Evolutionary conservation across 345 rosid genomes (phyloP), one percentile per base, ranked within the genome.

Genomic region (Psidium guajava): DNA sequence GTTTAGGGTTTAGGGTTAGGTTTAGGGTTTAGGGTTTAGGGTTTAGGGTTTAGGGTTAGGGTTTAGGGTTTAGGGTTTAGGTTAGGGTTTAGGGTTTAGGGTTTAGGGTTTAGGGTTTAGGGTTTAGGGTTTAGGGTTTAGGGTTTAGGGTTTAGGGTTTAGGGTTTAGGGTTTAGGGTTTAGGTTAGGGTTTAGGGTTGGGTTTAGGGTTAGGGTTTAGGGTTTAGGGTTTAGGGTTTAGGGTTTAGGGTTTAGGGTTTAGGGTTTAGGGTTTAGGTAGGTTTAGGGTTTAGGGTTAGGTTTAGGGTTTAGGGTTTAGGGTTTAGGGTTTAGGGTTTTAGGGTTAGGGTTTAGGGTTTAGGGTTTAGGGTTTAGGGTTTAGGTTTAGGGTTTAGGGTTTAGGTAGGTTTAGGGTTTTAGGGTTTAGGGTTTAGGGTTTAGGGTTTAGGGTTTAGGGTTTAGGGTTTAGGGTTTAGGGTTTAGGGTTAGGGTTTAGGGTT

Each of bases 281-380:
- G n/a, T n/a, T n/a, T n/a, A n/a, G n/a, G n/a, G n/a, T n/a, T n/a
- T n/a, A n/a, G n/a, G n/a, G n/a, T n/a, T n/a, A 36, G 83, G 57
- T 82, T 82, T 50, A 54, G 69, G 69, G 51, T n/a, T 54, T 27
- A 56, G 50, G 69, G 47, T 47, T 54, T 36, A 61, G 73, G 73
- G 84, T 53, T 55, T 83, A 83, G 64, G 84, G 84, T 53, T 55
- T 83, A 83, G 84, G 84, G 84, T 52, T 82, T 82, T 21, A 32
- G 84, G 69, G 25, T 56, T 83, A 56, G 21, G 84, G 84, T 56
- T 83, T 54, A 83, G n/a, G 84, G 84, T 82, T 82, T 82, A 82
- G 84, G 84, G 58, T 53, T 83, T 83, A 49, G 56, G 56, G 83
- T 53, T 83, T 40, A 57, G 75, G 85, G 84, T 83, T 83, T 49